Evolutionary conservation across 1,139 yeast species (phyloP).

Genomic region (Pichia sp.): DNA sequence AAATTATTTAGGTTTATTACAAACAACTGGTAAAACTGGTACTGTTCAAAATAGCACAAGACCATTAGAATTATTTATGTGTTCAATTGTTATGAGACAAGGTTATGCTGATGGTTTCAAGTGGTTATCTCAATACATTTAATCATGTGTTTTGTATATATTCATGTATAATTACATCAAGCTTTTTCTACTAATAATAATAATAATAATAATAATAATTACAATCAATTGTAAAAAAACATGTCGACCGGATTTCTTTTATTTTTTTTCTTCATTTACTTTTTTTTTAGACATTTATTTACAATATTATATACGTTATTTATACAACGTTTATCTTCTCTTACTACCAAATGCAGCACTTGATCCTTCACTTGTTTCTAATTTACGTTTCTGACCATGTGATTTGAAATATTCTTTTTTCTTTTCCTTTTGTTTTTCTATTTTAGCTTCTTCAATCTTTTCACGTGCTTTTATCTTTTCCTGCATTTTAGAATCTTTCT

Average conservation of each 20-base stretch:
- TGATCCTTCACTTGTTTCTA: slow-evolving; percentile 37
- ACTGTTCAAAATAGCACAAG: slow-evolving; percentile 70
- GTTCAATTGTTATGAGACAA: slow-evolving; percentile 94
- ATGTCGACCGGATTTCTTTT: no score
- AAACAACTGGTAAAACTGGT: slow-evolving; percentile 83
- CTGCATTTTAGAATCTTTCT: slow-evolving; percentile 71
- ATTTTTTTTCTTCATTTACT: no score
- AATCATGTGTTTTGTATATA: slow-evolving; percentile 19
- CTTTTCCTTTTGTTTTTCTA: slow-evolving; percentile 73
- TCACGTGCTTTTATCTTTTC: slow-evolving; percentile 71
- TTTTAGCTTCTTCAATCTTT: slow-evolving; percentile 62
- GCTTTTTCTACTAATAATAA: neutral
- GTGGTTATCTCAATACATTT: slow-evolving; percentile 93
- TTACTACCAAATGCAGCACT: slow-evolving; percentile 31
- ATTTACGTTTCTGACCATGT: slow-evolving; percentile 53
- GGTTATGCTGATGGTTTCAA: slow-evolving; percentile 95
- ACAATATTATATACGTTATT: no score
- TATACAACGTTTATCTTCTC: slow-evolving; percentile 23
- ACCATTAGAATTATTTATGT: slow-evolving; percentile 96
- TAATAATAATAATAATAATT: neutral
- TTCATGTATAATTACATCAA: neutral
- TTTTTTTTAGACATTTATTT: neutral
- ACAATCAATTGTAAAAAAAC: no score
- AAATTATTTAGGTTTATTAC: slow-evolving; percentile 80
- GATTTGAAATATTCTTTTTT: slow-evolving; percentile 81